A percentile compares a stretch with the other conserved stretches of the same genome.
Evolutionary conservation across 768 basidiomycete species (phyloP).

Genomic region (Boletus rubroflammeus): DNA sequence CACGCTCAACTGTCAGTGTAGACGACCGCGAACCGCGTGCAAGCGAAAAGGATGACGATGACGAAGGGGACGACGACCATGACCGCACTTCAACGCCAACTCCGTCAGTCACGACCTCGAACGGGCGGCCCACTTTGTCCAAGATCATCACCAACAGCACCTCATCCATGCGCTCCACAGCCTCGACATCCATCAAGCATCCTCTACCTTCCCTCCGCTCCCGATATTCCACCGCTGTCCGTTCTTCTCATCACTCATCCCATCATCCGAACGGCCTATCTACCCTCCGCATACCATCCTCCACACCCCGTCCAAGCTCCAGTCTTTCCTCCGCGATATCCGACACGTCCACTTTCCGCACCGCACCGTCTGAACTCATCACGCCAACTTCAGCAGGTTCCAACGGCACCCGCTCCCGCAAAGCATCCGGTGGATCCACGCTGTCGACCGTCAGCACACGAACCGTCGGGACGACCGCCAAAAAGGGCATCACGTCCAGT

Average conservation of each 20-base stretch:
- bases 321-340: conserved; percentile 31
- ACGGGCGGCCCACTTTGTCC: conserved; percentile 25
- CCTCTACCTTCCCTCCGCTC: conserved; percentile 13
- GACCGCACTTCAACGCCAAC: conserved; percentile 18
- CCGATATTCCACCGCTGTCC: conserved; percentile 23
- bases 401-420: conserved; percentile 25
- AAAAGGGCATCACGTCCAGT: conserved; percentile 7
- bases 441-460: conserved; percentile 30
- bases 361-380: conserved; percentile 27
- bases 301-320: conserved; percentile 24
- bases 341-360: conserved; percentile 29
- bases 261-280: conserved; percentile 24
- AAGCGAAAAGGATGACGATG: conserved; percentile 3
- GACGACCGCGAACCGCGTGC: not conserved
- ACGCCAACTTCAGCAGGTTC: conserved; percentile 30
- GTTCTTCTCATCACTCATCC: conserved; percentile 22
- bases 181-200: conserved; percentile 17
- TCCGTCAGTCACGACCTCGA: conserved; percentile 6
- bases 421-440: conserved; percentile 28
- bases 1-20: not conserved
- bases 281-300: conserved; percentile 31
- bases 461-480: conserved; percentile 28
- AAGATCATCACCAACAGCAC: conserved; percentile 27
- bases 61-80: conserved; percentile 8
- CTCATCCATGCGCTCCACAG: conserved; percentile 22